Base-by-base conservation (phyloP, 139 green algal species). In the Chlorella sorokiniana region DNA sequence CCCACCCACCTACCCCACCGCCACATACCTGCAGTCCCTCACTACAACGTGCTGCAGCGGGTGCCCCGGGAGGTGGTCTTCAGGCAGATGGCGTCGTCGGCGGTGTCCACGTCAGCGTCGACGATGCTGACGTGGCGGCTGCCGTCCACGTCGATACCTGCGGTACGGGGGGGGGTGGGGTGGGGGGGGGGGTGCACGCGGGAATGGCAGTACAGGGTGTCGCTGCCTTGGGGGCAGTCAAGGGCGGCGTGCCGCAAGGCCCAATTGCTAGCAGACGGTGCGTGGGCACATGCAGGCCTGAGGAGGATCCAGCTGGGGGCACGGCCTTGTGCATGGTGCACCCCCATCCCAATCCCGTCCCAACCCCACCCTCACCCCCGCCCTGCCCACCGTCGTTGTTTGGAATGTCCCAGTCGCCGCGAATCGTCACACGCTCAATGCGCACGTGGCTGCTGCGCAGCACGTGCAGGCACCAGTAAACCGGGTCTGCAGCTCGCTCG, bases 71-170 rank as follows among this genome's bases (percentile, higher is more conserved):
- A 33, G 22, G 78, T 86, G 31, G 82, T 83, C 63, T 91, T 91
- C 51, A 89, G 38, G 76, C 82, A 89, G 23, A 91, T 51, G 42
- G 85, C 87, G 35, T 91, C 85, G 68, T 90, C 86, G 14, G 86
- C 86, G 14, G 86, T 90, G 71, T 82, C 38, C 20, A 90, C 45
- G 61, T 72, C 29, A 45, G 70, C 76, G 25, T 59, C 35, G 18
- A 25, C 33, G 9, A 90, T 29, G 29, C 52, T 73, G 22, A 90
- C 84, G 25, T 86, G 35, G 40, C 41, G 37, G 27, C 73, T 88
- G 74, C 72, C 63, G 65, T 89, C 82, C 0, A 91, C 64, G 68
- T 91, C 82, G 31, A 91, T 89, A 40, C 87, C 84, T 83, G 79
- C 9, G 4, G 7, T 11, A 76, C 16, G 2, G 64, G 35, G 3